Percentiles rank a stretch among this genome's conserved stretches.
These are phyloP conservation scores for Verticillium nonalfalfae DNA, from an alignment of 2,329 filamentous ascomycete species.

Conservation along the genomic window DNA sequence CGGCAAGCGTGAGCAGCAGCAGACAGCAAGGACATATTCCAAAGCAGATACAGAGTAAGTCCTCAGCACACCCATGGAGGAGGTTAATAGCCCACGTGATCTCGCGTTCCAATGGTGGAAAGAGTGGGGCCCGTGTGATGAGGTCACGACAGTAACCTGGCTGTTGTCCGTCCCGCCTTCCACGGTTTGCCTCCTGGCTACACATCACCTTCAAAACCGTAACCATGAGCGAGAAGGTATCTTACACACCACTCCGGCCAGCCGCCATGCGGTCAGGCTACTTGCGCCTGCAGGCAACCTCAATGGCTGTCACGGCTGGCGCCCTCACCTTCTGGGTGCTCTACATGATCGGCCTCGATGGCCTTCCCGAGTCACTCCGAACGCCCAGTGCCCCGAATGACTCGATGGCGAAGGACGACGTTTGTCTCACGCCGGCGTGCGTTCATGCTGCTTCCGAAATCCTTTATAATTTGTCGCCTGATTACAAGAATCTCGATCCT, in stretches of 20 bases:
- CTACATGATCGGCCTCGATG: background rate
- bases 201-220: background rate
- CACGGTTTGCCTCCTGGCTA: background rate
- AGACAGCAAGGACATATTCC: too few relatives aligned
- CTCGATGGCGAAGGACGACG: conserved; percentile 3
- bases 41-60: too few relatives aligned
- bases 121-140: background rate
- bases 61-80: too few relatives aligned
- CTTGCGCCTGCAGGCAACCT: background rate
- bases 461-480: conserved; percentile 17
- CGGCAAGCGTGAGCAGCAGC: too few relatives aligned
- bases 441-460: conserved; percentile 23
- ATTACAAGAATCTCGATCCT: conserved; percentile 58
- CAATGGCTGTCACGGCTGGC: background rate
- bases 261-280: background rate
- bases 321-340: background rate
- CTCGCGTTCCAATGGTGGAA: background rate
- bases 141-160: background rate
- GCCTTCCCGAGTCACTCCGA: background rate
- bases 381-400: background rate
- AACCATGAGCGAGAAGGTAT: background rate
- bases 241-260: background rate
- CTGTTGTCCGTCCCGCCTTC: background rate
- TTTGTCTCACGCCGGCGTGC: conserved; percentile 20
- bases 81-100: background rate